Evolutionary conservation across 2,329 filamentous ascomycete species (phyloP), one percentile per base, ranked within the genome.

Genomic region (Coniella lustricola): DNA sequence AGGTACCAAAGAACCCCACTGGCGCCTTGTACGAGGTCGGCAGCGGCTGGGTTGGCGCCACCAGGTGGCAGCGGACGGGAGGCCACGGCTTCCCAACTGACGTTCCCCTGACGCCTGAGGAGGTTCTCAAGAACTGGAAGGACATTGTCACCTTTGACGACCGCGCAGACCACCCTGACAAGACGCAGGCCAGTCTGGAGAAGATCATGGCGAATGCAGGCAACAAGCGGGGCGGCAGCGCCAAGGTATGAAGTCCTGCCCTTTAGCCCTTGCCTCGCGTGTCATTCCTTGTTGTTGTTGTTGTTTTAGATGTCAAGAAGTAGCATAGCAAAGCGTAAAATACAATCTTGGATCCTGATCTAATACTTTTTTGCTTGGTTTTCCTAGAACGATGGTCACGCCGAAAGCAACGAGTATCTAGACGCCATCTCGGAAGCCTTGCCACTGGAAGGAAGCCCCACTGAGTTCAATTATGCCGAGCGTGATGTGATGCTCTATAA

Each of bases 401-500:
- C 60, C 54, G 69, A 69, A 41, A 76, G 79, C 60, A 79, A 82
- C 62, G 72, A 87, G 56, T 79, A 86, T 60, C 76, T 95, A 38
- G 74, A 79, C 48, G 82, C 82, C 60, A 96, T 96, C 60, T 80
- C 85, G 61, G 75, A 78, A 58, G 85, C 87, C 29, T 84, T 90
- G 71, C 79, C 82, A 60, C 75, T 82, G 41, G 78, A 90, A 65
- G 75, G 85, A 33, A 63, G 65, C 36, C 85, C 86, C 45, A 88
- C 87, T 48, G 79, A 86, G 60, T 97, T 87, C 71, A 77, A 75
- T 54, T 97, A 90, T 63, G 82, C 84, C 55, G 90, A 97, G 63
- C 84, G 82, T 59, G 93, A 98, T 65, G 76, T 85, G 44, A 93
- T 95, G 60, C 84, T 98, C 42, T 98, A 98, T 78, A 97, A 96